Percentiles rank a stretch among this genome's conserved stretches.
Evolutionary conservation across 176 grass and related monocot genomes (phyloP).

Genomic region (Triticum urartu): DNA sequence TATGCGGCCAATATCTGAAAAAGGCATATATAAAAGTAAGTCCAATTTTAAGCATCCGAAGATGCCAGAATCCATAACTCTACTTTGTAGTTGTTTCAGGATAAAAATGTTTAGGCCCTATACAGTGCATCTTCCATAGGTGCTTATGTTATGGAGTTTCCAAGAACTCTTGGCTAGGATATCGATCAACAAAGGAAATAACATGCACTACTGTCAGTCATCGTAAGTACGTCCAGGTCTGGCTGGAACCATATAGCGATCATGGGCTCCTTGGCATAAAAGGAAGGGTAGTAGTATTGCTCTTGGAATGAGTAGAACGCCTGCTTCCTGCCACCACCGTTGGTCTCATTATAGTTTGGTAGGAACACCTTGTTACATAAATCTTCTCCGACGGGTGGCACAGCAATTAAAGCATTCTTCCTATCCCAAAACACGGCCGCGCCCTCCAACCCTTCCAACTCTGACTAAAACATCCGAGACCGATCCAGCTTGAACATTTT

Average conservation of each 20-base stretch:
- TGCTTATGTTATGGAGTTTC: too few species aligned
- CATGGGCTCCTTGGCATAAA: not conserved
- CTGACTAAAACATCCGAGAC: not conserved
- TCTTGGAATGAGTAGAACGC: not conserved
- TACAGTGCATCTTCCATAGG: too few species aligned
- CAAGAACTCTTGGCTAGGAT: too few species aligned
- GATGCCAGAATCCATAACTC: too few species aligned
- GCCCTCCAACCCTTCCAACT: not conserved
- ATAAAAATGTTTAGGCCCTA: too few species aligned
- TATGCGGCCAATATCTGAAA: too few species aligned
- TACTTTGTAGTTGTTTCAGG: too few species aligned
- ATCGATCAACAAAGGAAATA: too few species aligned
- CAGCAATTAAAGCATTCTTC: not conserved
- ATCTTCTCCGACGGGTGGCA: not conserved
- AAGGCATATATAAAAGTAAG: too few species aligned
- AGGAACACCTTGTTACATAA: slow-evolving; percentile 1
- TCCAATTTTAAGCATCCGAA: too few species aligned
- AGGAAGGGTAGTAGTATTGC: not conserved
- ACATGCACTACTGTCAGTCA: too few species aligned
- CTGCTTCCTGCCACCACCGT: not conserved
- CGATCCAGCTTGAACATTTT: not conserved
- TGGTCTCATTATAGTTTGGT: not conserved
- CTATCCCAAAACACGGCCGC: not conserved
- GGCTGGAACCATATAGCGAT: not conserved
- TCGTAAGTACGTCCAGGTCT: not conserved